Evolutionary conservation across 768 basidiomycete species (phyloP).

Genomic region (Hypsizygus marmoreus): DNA sequence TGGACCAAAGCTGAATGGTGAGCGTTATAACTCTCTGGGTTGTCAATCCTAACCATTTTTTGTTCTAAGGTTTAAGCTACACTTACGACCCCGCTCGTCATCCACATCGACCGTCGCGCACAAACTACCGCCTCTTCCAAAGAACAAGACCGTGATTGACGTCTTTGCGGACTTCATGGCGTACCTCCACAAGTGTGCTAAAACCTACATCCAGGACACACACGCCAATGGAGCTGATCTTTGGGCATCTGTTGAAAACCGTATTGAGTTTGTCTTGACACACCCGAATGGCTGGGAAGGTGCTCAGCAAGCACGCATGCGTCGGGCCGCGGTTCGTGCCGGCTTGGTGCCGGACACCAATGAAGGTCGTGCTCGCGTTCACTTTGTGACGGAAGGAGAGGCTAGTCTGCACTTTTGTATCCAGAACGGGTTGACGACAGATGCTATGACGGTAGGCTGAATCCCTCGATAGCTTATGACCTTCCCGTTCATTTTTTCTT

Average conservation of each 20-base stretch:
- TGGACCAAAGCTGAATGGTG: slow-evolving; percentile 54
- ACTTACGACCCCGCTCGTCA: slow-evolving; percentile 25
- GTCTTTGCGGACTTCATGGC: slow-evolving; percentile 50
- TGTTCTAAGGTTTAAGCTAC: slow-evolving; percentile 33
- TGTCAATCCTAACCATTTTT: not conserved
- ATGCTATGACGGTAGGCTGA: slow-evolving; percentile 23
- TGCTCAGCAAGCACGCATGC: slow-evolving; percentile 49
- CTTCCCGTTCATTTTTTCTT: slow-evolving; percentile 8
- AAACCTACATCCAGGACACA: slow-evolving; percentile 42
- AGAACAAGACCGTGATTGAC: slow-evolving; percentile 39
- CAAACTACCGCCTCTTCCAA: slow-evolving; percentile 42
- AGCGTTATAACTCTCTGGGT: slow-evolving; percentile 17
- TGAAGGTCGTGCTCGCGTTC: slow-evolving; percentile 40
- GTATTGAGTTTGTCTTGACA: slow-evolving; percentile 48
- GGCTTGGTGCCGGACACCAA: slow-evolving; percentile 42
- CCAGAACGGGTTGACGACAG: slow-evolving; percentile 35
- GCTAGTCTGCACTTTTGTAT: slow-evolving; percentile 56
- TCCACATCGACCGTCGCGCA: slow-evolving; percentile 17
- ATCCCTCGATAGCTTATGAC: slow-evolving; percentile 7
- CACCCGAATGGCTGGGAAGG: slow-evolving; percentile 65
- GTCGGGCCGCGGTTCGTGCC: slow-evolving; percentile 45
- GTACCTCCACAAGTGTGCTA: slow-evolving; percentile 42
- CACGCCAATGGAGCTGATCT: slow-evolving; percentile 37
- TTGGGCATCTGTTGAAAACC: slow-evolving; percentile 41
- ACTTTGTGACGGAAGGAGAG: slow-evolving; percentile 57